Evolutionary conservation across 192 early-diverging fungal genomes (phyloP).

Genomic region (Coemansia sp.): DNA sequence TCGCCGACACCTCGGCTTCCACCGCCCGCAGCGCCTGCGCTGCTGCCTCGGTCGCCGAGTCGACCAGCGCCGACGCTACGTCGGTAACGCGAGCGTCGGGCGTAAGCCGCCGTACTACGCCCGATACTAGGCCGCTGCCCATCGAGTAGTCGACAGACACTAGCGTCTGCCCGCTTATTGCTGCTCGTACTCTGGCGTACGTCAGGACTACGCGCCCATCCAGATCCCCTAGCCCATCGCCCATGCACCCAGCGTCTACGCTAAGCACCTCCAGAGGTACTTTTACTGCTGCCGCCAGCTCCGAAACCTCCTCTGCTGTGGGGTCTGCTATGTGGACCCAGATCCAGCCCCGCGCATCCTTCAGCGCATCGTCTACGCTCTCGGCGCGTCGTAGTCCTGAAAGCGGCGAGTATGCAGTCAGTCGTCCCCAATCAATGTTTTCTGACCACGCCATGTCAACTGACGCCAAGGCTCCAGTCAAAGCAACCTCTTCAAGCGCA

Average conservation of each 20-base stretch:
- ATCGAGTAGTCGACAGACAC: neutral
- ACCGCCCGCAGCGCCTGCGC: conserved; percentile 63
- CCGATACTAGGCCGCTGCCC: neutral
- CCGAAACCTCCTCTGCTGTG: conserved; percentile 64
- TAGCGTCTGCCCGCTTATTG: neutral
- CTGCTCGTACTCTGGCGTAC: conserved; percentile 8
- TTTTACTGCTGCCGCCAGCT: conserved; percentile 52
- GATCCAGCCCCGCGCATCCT: conserved; percentile 18
- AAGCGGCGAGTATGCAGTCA: neutral
- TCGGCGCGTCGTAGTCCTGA: neutral
- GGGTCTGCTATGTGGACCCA: conserved; percentile 69
- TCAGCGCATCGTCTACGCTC: neutral
- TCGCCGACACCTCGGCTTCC: conserved; percentile 67
- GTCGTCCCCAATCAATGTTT: neutral
- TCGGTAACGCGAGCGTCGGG: conserved; percentile 42
- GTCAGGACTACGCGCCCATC: conserved; percentile 10
- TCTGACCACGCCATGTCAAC: neutral
- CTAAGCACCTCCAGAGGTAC: neutral
- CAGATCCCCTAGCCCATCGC: conserved; percentile 22
- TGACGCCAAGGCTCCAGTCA: conserved; percentile 8
- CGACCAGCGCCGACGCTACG: conserved; percentile 68
- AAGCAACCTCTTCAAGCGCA: conserved; percentile 14
- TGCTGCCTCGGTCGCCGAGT: conserved; percentile 78
- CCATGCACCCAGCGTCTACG: neutral
- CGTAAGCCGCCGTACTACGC: neutral